These are phyloP conservation scores for Aspergillus haitiensis DNA, from an alignment of 495 filamentous ascomycete species.

Conservation along the genomic window DNA sequence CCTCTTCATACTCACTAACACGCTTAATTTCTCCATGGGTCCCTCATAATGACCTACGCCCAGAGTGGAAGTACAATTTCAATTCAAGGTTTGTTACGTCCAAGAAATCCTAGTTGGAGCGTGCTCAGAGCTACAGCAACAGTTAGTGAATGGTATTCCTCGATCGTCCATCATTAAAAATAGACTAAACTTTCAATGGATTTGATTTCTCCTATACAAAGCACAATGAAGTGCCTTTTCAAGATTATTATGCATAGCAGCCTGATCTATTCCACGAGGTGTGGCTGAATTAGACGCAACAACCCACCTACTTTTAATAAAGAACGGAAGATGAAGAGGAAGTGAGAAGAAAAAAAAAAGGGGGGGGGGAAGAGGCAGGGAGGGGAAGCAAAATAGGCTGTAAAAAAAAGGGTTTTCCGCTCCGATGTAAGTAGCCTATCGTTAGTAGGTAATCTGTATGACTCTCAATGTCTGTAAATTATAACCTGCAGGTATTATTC, in stretches of 20 bases:
- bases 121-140: too few relatives aligned
- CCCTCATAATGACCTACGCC: too few relatives aligned
- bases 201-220: not conserved
- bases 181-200: not conserved
- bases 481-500: slow-evolving; percentile 13
- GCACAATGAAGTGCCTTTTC: not conserved
- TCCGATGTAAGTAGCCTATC: not conserved
- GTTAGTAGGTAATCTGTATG: not conserved
- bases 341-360: too few relatives aligned
- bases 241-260: slow-evolving; percentile 24
- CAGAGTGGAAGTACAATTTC: too few relatives aligned
- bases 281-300: slow-evolving; percentile 25
- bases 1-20: too few relatives aligned
- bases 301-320: not conserved
- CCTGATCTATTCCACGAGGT: slow-evolving; percentile 25
- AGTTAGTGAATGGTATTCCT: too few relatives aligned
- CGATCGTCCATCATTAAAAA: too few relatives aligned
- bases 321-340: too few relatives aligned
- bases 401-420: not conserved
- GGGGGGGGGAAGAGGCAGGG: too few relatives aligned
- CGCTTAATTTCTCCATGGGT: too few relatives aligned
- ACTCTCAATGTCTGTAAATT: not conserved
- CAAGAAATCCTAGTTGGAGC: too few relatives aligned
- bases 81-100: too few relatives aligned
- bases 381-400: not conserved